Percentiles rank a stretch among this genome's conserved stretches.
phyloP scores from a whole-genome alignment of 495 filamentous ascomycete genomes.

The Copromyces sp. region DNA sequence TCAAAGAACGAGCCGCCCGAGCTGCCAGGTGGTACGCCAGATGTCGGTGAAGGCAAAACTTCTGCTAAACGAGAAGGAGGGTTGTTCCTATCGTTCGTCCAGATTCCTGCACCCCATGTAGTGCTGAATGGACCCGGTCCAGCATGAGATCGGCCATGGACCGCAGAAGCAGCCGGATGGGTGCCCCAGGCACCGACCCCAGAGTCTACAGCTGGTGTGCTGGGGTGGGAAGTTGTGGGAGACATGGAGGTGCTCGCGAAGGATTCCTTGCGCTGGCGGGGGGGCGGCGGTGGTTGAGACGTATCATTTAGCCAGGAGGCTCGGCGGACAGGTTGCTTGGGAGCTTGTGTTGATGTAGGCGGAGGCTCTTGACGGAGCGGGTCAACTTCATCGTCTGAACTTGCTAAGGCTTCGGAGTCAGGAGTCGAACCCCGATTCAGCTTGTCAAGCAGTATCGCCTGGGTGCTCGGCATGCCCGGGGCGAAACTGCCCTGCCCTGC shows the following conservation, averaged over 20 bases:
- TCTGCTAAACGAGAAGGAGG: constrained; percentile 64
- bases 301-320: constrained; percentile 54
- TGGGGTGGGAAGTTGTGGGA: constrained; percentile 65
- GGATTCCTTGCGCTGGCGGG: constrained; percentile 44
- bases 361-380: constrained; percentile 37
- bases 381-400: constrained; percentile 82
- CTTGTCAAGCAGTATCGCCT: constrained; percentile 60
- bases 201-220: constrained; percentile 60
- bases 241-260: constrained; percentile 60
- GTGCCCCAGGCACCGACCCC: constrained; percentile 51
- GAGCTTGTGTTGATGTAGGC: constrained; percentile 34
- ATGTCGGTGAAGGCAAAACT: constrained; percentile 67
- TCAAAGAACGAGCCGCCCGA: constrained; percentile 35
- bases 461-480: constrained; percentile 36
- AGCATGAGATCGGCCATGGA: constrained; percentile 49
- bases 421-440: constrained; percentile 74
- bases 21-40: constrained; percentile 44
- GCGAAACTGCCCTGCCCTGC: constrained; percentile 28
- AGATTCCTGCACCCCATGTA: constrained; percentile 66
- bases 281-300: constrained; percentile 33
- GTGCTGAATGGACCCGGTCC: constrained; percentile 41
- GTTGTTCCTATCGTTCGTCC: constrained; percentile 69
- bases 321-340: constrained; percentile 41
- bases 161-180: constrained; percentile 34
- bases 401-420: constrained; percentile 85